Evolutionary conservation across 2,329 filamentous ascomycete species (phyloP), one percentile per base, ranked within the genome.

Genomic region (Fusarium fujikuroi): DNA sequence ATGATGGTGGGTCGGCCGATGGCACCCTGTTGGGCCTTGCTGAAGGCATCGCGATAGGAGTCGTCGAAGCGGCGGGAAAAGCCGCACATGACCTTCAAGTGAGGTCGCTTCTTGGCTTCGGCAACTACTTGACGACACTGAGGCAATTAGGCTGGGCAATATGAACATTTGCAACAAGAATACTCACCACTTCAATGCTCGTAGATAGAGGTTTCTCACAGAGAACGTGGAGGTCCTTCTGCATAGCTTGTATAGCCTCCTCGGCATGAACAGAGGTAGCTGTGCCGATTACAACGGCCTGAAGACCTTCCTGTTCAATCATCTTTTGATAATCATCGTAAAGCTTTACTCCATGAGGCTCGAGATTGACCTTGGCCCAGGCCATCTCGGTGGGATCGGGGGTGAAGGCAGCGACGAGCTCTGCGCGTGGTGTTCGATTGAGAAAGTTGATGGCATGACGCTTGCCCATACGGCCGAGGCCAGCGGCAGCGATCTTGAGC

Each of bases 161-260:
- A 10, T 7, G 1, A 15, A 2, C 1, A 23, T 6, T 3, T 9
- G 8, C 0, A 12, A 25, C 0, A 8, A 32, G 3, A 18, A 14
- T 23, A 60, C 70, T 64, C 25, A 72, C 73, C 32, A 76, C 52
- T 18, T 74, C 70, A 21, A 73, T 83, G 63, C 84, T 87, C 1
- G 89, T 92, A 53, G 85, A 87, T 37, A 90, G 77, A 4, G 88
- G 89, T 82, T 90, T 90, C 82, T 91, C 89, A 74, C 87, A 90
- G 21, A 90, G 79, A 0, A 90, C 87, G 73, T 91, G 89, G 73
- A 87, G 84, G 47, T 86, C 83, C 14, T 82, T 83, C 57, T 87
- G 78, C 58, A 91, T 89, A 16, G 88, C 88, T 72, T 86, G 84
- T 75, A 89, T 87, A 3, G 88, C 84, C 72, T 91, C 86, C 70